Evolutionary conservation across 2,329 filamentous ascomycete genomes (phyloP).

Genomic region (Fonsecaea erecta): DNA sequence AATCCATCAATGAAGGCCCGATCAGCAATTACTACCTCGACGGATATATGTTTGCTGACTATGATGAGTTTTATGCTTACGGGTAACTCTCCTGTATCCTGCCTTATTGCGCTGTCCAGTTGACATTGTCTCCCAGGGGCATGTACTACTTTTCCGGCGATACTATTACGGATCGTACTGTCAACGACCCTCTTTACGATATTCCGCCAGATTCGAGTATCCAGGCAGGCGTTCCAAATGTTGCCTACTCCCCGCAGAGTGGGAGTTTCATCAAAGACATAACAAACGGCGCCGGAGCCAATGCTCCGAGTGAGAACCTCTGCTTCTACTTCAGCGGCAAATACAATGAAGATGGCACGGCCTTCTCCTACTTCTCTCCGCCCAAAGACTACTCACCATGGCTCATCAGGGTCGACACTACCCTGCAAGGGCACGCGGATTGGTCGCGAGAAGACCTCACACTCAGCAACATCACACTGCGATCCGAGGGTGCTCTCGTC

Average conservation of each 20-base stretch:
- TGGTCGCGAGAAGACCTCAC: constrained; percentile 59
- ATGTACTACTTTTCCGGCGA: constrained; percentile 7
- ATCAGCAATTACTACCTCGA: constrained; percentile 61
- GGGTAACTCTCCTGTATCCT: constrained; percentile 47
- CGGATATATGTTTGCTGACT: constrained; percentile 68
- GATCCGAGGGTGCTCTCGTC: constrained; percentile 68
- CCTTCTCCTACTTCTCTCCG: constrained; percentile 36
- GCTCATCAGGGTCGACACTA: constrained; percentile 66
- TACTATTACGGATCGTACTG: constrained; percentile 8
- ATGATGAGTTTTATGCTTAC: constrained; percentile 67
- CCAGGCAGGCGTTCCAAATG: constrained; percentile 9
- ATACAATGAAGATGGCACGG: constrained; percentile 50
- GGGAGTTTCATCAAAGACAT: constrained; percentile 48
- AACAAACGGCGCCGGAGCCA: constrained; percentile 47
- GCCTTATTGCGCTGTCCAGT: constrained; percentile 43
- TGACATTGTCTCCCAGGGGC: constrained; percentile 56
- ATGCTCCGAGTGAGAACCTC: constrained; percentile 69
- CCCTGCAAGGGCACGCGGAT: constrained; percentile 50
- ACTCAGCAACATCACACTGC: constrained; percentile 59
- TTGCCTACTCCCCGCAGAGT: constrained; percentile 46
- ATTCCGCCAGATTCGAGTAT: constrained; percentile 3
- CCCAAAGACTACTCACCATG: constrained; percentile 52
- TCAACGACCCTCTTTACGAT: constrained; percentile 20
- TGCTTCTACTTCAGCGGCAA: constrained; percentile 73
- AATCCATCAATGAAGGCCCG: constrained; percentile 56